These are phyloP conservation scores for Aphanomyces stellatus DNA, from an alignment of 352 stramenopile genomes.

Conservation along the genomic window DNA sequence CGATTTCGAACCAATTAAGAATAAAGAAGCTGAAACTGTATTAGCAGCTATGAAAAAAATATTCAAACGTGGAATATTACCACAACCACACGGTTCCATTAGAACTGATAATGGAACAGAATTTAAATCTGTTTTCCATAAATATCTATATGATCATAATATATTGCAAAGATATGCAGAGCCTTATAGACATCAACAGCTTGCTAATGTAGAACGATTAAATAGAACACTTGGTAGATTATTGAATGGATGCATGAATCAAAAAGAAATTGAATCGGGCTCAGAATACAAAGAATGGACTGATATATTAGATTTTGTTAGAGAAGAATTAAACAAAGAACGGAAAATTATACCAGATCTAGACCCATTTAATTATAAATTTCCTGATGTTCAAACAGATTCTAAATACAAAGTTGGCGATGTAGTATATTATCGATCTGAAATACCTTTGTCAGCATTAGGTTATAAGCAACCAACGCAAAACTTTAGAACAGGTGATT, in stretches of 20 bases:
- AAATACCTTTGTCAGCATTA: slow-evolving; percentile 8
- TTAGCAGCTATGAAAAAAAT: no score
- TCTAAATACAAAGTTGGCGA: slow-evolving; percentile 17
- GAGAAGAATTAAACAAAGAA: slow-evolving; percentile 17
- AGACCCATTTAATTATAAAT: neutral
- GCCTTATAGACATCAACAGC: neutral
- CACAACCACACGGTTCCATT: neutral
- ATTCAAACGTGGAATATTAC: slow-evolving; percentile 3
- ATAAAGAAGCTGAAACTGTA: no score
- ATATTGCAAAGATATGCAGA: slow-evolving; percentile 9
- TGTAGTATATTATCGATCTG: neutral
- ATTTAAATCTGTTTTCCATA: slow-evolving; percentile 15
- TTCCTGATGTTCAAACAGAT: neutral
- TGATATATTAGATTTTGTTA: neutral
- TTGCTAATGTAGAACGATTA: slow-evolving; percentile 8
- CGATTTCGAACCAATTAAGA: no score
- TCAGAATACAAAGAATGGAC: neutral
- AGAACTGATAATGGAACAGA: no score
- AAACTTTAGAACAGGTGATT: slow-evolving; percentile 17
- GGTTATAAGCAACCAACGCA: slow-evolving; percentile 15
- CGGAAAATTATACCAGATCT: slow-evolving; percentile 3
- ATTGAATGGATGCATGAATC: slow-evolving; percentile 16
- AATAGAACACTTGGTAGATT: slow-evolving; percentile 9
- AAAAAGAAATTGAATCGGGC: neutral
- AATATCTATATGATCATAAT: slow-evolving; percentile 4